Evolutionary conservation across 495 filamentous ascomycete species (phyloP).

Genomic region (Neurospora sp.): DNA sequence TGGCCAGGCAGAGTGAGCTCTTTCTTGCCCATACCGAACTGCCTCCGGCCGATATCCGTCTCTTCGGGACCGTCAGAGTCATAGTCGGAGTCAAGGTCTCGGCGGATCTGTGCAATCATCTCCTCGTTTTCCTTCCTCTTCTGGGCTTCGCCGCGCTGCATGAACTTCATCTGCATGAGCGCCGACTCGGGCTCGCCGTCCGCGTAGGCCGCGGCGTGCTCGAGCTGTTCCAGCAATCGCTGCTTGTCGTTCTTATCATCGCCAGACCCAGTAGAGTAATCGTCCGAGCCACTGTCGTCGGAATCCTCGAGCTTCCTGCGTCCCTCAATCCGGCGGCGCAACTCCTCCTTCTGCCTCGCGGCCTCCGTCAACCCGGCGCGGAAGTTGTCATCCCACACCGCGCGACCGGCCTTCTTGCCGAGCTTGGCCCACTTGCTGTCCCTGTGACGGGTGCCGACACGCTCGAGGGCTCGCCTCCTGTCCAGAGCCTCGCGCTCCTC

Average conservation of each 20-base stretch:
- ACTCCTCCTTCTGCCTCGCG: constrained; percentile 75
- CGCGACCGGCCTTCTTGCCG: constrained; percentile 66
- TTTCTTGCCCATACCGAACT: constrained; percentile 44
- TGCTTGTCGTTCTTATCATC: constrained; percentile 40
- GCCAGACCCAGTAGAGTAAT: constrained; percentile 41
- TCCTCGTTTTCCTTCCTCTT: constrained; percentile 73
- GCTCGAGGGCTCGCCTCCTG: constrained; percentile 69
- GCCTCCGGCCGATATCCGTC: constrained; percentile 53
- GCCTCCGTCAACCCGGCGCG: constrained; percentile 68
- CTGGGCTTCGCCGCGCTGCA: constrained; percentile 75
- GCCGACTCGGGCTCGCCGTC: constrained; percentile 29
- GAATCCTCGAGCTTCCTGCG: constrained; percentile 46
- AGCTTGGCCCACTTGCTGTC: constrained; percentile 95
- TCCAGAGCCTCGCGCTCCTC: constrained; percentile 73
- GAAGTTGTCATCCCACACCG: constrained; percentile 77
- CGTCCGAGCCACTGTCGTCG: constrained; percentile 42
- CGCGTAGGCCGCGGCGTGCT: constrained; percentile 32
- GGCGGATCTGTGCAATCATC: constrained; percentile 61
- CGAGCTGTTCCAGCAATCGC: constrained; percentile 50
- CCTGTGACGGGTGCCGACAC: constrained; percentile 80
- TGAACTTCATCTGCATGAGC: constrained; percentile 76
- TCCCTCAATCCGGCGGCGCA: constrained; percentile 77
- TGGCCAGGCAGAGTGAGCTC: constrained; percentile 5
- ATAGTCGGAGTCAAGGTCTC: constrained; percentile 52
- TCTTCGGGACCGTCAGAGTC: constrained; percentile 48